Percentiles rank a stretch among this genome's conserved stretches.
These are phyloP conservation scores for Arabidopsis thaliana DNA, from an alignment of 345 rosid species.

Conservation along the genomic window DNA sequence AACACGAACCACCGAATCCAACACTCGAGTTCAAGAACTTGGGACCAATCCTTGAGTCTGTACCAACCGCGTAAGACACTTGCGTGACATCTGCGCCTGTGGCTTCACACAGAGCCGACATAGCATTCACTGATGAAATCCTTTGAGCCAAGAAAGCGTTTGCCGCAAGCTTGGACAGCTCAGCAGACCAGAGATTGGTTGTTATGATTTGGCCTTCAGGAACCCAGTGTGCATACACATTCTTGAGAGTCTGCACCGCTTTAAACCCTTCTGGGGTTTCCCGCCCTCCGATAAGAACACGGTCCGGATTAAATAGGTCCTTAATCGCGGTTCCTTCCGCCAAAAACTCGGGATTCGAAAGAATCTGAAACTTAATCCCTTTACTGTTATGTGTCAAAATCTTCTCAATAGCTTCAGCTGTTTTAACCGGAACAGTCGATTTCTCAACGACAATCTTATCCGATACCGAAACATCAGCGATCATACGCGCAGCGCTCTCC, in stretches of 20 bases:
- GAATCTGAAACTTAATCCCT: conserved; percentile 83
- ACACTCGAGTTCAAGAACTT: conserved; percentile 85
- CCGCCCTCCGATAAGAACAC: conserved; percentile 85
- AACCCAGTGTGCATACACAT: conserved; percentile 87
- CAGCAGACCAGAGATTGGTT: conserved; percentile 91
- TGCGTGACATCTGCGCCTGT: conserved; percentile 79
- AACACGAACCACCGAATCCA: conserved; percentile 90
- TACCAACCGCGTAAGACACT: conserved; percentile 75
- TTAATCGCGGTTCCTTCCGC: conserved; percentile 86
- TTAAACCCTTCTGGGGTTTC: conserved; percentile 71
- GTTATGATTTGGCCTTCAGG: conserved; percentile 66
- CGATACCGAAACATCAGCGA: conserved; percentile 79
- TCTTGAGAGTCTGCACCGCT: conserved; percentile 69
- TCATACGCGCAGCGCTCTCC: conserved; percentile 92
- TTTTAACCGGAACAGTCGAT: conserved; percentile 86
- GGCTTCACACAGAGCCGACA: conserved; percentile 88
- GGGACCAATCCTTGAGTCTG: conserved; percentile 75
- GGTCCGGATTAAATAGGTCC: conserved; percentile 73
- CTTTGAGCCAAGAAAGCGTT: conserved; percentile 89
- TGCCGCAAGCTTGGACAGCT: conserved; percentile 88
- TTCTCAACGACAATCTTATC: conserved; percentile 89
- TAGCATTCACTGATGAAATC: conserved; percentile 85
- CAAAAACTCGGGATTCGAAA: conserved; percentile 87
- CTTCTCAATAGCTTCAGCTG: conserved; percentile 85
- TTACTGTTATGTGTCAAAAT: conserved; percentile 78